Conservation (phyloP, 2,329 filamentous ascomycete species). For the Trichoderma cornu-damae region DNA sequence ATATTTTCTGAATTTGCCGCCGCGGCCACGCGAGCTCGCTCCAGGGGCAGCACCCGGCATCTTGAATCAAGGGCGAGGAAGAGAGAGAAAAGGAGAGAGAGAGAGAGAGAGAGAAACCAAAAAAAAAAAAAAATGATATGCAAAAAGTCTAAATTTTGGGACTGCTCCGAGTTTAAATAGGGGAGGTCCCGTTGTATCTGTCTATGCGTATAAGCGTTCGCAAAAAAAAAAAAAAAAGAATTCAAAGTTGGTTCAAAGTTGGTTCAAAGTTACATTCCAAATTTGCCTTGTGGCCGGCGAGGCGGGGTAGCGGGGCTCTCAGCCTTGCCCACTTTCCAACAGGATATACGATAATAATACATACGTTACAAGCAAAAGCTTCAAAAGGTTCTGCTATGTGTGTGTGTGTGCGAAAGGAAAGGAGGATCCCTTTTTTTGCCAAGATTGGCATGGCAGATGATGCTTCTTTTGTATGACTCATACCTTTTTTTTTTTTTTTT, state of each 20-base stretch:
- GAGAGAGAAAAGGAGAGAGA: neutral
- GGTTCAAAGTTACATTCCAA: conserved; percentile 15
- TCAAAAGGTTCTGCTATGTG: neutral
- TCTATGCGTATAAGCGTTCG: no score
- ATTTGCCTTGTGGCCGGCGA: conserved; percentile 19
- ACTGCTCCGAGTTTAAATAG: neutral
- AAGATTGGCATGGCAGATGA: neutral
- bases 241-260: no score
- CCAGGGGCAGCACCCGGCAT: conserved; percentile 47
- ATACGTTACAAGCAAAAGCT: no score
- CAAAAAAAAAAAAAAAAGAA: no score
- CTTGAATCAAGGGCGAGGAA: conserved; percentile 22
- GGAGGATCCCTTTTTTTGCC: neutral
- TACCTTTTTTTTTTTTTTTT: neutral
- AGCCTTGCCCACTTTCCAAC: neutral
- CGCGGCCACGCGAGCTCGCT: conserved; percentile 64
- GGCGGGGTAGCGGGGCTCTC: conserved; percentile 38
- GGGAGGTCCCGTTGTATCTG: neutral
- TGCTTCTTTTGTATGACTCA: neutral
- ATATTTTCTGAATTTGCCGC: conserved; percentile 91
- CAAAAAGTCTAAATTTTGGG: no score
- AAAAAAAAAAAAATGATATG: no score
- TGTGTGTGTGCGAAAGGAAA: no score
- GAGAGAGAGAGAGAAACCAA: neutral
- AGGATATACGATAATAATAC: neutral